Percentiles rank a stretch among this genome's conserved stretches.
These are phyloP conservation scores for Lichtheimia corymbifera DNA, from an alignment of 371 early-diverging fungal genomes.

Conservation along the genomic window DNA sequence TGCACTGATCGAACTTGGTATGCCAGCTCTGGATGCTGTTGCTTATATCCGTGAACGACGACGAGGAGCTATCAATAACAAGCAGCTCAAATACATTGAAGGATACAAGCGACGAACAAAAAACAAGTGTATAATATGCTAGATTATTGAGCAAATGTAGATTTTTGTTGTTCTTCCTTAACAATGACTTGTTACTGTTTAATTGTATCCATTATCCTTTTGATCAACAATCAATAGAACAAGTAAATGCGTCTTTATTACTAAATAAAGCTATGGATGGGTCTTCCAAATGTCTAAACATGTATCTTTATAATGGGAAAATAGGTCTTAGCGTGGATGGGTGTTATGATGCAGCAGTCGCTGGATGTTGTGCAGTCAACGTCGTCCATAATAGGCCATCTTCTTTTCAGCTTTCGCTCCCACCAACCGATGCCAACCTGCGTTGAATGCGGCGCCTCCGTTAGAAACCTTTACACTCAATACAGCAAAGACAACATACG, in stretches of 20 bases:
- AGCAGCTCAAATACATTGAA: conserved; percentile 78
- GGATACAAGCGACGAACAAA: conserved; percentile 66
- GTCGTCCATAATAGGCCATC: too few relatives aligned
- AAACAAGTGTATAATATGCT: conserved; percentile 42
- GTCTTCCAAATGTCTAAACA: too few relatives aligned
- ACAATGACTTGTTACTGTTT: too few relatives aligned
- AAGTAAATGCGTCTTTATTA: too few relatives aligned
- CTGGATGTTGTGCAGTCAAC: too few relatives aligned
- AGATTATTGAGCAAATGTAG: not conserved
- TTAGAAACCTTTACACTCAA: conserved; percentile 80
- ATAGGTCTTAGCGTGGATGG: too few relatives aligned
- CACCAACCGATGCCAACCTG: conserved; percentile 65
- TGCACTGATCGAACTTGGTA: conserved; percentile 84
- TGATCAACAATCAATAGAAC: too few relatives aligned
- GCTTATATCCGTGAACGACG: conserved; percentile 81
- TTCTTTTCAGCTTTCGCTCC: not conserved
- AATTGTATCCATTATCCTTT: too few relatives aligned
- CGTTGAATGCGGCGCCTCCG: conserved; percentile 83
- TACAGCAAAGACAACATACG: conserved; percentile 90
- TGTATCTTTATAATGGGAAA: too few relatives aligned
- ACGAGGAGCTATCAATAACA: conserved; percentile 86
- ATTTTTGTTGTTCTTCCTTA: not conserved
- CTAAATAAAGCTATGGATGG: too few relatives aligned
- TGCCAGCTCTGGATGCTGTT: conserved; percentile 82
- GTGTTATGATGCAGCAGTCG: too few relatives aligned